Base-by-base conservation (phyloP, 768 basidiomycete species). In the Suillus alpinus region DNA sequence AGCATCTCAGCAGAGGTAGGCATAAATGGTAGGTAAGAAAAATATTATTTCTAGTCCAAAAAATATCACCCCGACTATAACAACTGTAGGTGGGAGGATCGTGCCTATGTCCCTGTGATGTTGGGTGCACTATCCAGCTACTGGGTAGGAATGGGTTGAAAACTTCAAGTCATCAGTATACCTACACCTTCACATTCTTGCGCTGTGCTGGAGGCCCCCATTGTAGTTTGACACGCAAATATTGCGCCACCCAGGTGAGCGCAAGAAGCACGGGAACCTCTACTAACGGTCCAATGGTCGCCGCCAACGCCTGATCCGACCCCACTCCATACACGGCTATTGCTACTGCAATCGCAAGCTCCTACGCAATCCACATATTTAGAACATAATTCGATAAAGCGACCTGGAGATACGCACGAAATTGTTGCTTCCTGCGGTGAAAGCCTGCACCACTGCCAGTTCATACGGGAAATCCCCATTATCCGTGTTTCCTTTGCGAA, bases 321-420 rank as follows among this genome's bases (percentile, higher is more conserved):
- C 85, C 80, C 6, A 89, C 84, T 3, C 93, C 92, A 71, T 86
- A 94, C 0, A 88, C 84, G 0, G 89, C 86, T 44, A 92, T 87
- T 3, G 86, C 81, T 0, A 94, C 87, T 0, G 93, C 92, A 57
- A 94, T 94, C 0, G 92, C 91, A 0, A 94, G 80, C 75, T 94
- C 91, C 82, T 89, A 67, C 12, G 62, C 32, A 32, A 41, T 43
- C 29, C 46, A 46, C 29, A 20, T 6, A 1, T 34, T 26, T 57
- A 46, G 46, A 13, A 18, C 26, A 32, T 16, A 18, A n/a, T 23
- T 16, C 12, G 20, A 26, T 14, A 8, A 34, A 6, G 26, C 20
- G 2, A 36, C 34, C 29, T 26, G 29, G 20, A 34, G 10, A 16
- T 20, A 75, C 83, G 68, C 51, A 88, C 87, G 62, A 89, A 88